Conservation (phyloP, 192 early-diverging fungal genomes). For the Podila minutissima region DNA sequence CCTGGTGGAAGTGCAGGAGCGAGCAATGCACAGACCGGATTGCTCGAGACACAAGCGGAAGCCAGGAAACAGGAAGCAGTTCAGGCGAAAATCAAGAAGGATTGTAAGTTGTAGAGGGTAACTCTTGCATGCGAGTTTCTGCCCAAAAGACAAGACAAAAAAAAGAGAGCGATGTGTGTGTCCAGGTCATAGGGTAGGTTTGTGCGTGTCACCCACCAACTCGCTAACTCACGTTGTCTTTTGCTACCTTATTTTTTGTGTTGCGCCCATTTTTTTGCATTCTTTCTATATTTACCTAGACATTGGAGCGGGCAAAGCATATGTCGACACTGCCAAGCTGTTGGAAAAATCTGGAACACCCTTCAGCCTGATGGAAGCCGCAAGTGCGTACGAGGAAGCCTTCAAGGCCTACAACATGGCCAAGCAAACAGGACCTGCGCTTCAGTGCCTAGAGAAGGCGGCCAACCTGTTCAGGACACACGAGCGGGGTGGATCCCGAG, state of each 20-base stretch:
- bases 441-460: constrained; percentile 37
- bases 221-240: background rate
- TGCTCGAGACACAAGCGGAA: constrained; percentile 35
- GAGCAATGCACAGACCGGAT: background rate
- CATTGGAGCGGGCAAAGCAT: constrained; percentile 32
- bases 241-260: no score
- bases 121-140: background rate
- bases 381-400: constrained; percentile 53
- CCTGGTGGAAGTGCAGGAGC: background rate
- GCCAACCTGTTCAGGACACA: constrained; percentile 36
- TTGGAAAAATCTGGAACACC: constrained; percentile 41
- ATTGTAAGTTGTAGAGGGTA: constrained; percentile 25
- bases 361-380: constrained; percentile 50
- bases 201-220: background rate
- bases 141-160: background rate
- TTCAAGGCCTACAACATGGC: constrained; percentile 52
- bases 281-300: constrained; percentile 10
- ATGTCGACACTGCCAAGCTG: constrained; percentile 41
- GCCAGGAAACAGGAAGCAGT: constrained; percentile 38
- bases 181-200: background rate
- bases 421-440: constrained; percentile 33
- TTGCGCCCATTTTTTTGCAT: background rate
- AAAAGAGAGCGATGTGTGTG: background rate
- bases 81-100: constrained; percentile 49
- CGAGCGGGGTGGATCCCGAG: constrained; percentile 31